phyloP scores from a whole-genome alignment of 2,329 filamentous ascomycete species.

The Xylaria sp. region DNA sequence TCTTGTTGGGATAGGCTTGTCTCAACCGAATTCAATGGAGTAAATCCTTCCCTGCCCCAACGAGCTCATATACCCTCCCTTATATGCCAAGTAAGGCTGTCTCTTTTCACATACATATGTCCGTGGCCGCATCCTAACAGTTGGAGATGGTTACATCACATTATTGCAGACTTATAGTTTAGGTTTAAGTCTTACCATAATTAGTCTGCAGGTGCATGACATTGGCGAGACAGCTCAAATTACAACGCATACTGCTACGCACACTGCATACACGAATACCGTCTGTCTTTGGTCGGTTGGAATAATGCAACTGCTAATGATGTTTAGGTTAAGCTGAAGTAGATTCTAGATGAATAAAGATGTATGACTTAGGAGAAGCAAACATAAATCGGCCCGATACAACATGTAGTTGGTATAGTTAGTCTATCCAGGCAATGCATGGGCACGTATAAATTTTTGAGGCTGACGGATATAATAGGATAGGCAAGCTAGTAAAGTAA shows the following conservation, averaged over 20 bases:
- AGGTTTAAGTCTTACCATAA: constrained; percentile 8
- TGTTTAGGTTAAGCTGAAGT: not conserved
- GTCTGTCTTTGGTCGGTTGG: not conserved
- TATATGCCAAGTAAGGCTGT: not conserved
- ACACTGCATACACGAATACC: constrained; percentile 13
- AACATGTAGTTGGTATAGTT: not conserved
- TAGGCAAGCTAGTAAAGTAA: not conserved
- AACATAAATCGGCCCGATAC: constrained; percentile 11
- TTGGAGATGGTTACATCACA: constrained; percentile 12
- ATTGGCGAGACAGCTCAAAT: not conserved
- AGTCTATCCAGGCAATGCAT: constrained; percentile 11
- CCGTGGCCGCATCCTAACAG: not conserved
- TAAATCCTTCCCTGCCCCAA: not conserved
- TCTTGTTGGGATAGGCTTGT: not conserved
- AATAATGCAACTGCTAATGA: not conserved
- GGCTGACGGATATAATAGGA: not conserved
- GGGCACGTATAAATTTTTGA: not conserved
- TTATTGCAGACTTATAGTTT: constrained; percentile 1
- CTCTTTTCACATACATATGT: not conserved
- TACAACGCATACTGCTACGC: constrained; percentile 5
- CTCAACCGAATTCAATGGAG: not conserved
- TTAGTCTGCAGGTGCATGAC: constrained; percentile 11
- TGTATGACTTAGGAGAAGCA: constrained; percentile 3
- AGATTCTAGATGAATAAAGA: not conserved
- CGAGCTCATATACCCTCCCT: not conserved